These are phyloP conservation scores for Prillingera fragicola DNA, from an alignment of 1,284 basidiomycete genomes.

Conservation along the genomic window DNA sequence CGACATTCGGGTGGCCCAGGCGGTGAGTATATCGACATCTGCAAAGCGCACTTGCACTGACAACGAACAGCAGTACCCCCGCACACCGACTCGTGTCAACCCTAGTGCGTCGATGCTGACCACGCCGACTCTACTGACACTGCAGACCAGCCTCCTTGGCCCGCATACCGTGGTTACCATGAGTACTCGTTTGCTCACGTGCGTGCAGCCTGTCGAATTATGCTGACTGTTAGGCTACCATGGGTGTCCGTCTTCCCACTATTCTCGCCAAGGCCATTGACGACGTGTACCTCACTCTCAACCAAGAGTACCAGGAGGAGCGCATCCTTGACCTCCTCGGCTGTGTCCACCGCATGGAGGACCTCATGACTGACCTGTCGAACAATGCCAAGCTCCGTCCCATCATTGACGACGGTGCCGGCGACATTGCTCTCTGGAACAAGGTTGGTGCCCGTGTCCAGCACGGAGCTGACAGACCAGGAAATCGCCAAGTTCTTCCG, in stretches of 20 bases:
- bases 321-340: conserved; percentile 75
- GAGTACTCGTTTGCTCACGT: conserved; percentile 88
- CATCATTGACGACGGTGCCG: conserved; percentile 88
- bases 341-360: conserved; percentile 81
- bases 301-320: conserved; percentile 77
- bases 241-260: conserved; percentile 89
- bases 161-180: conserved; percentile 89
- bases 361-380: conserved; percentile 73
- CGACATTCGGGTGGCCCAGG: conserved; percentile 35
- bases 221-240: conserved; percentile 57
- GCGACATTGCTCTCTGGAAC: conserved; percentile 94
- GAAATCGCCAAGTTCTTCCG: conserved; percentile 89
- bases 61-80: conserved; percentile 44
- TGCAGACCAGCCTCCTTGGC: conserved; percentile 87
- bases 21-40: conserved; percentile 23
- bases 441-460: conserved; percentile 55
- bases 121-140: not conserved
- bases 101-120: conserved; percentile 37
- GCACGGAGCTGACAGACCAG: conserved; percentile 11
- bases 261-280: conserved; percentile 95
- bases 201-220: conserved; percentile 17
- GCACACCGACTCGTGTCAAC: conserved; percentile 51
- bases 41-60: not conserved
- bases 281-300: conserved; percentile 83
- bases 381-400: conserved; percentile 72